Conservation (phyloP, 495 filamentous ascomycete genomes). For the Cercophora sp. region DNA sequence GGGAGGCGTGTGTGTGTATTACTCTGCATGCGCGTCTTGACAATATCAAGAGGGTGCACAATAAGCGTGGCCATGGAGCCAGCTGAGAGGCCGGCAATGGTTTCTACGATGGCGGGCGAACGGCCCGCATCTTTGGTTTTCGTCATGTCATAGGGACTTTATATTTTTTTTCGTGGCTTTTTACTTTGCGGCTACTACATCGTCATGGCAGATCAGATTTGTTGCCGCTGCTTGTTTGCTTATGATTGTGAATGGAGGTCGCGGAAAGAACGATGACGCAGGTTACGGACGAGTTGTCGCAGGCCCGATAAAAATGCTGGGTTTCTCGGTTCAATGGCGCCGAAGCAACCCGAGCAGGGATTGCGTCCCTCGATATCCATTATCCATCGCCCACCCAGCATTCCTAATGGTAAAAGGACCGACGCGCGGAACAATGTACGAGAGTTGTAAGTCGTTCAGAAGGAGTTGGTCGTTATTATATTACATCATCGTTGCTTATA, state of each 20-base stretch:
- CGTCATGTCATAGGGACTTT: slow-evolving; percentile 36
- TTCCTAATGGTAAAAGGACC: background rate
- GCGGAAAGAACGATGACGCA: too few relatives aligned
- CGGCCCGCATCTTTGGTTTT: slow-evolving; percentile 44
- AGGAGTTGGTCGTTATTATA: slow-evolving; percentile 9
- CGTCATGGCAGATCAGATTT: too few relatives aligned
- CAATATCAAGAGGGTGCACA: slow-evolving; percentile 84
- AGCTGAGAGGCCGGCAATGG: slow-evolving; percentile 83
- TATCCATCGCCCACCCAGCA: too few relatives aligned
- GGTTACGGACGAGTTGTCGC: too few relatives aligned
- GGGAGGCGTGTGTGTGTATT: slow-evolving; percentile 9
- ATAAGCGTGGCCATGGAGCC: slow-evolving; percentile 79
- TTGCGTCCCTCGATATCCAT: too few relatives aligned
- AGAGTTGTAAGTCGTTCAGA: background rate
- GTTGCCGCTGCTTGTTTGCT: too few relatives aligned
- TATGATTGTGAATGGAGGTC: too few relatives aligned
- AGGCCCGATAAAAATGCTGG: slow-evolving; percentile 5
- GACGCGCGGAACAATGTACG: background rate
- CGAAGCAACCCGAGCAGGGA: slow-evolving; percentile 18
- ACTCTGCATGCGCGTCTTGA: slow-evolving; percentile 96
- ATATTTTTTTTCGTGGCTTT: slow-evolving; percentile 18
- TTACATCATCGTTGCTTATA: background rate
- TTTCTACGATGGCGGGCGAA: slow-evolving; percentile 79
- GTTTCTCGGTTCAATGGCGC: slow-evolving; percentile 17
- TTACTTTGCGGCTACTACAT: background rate